These are phyloP conservation scores for Pyronema omphalodes DNA, from an alignment of 495 filamentous ascomycete genomes.

Conservation along the genomic window DNA sequence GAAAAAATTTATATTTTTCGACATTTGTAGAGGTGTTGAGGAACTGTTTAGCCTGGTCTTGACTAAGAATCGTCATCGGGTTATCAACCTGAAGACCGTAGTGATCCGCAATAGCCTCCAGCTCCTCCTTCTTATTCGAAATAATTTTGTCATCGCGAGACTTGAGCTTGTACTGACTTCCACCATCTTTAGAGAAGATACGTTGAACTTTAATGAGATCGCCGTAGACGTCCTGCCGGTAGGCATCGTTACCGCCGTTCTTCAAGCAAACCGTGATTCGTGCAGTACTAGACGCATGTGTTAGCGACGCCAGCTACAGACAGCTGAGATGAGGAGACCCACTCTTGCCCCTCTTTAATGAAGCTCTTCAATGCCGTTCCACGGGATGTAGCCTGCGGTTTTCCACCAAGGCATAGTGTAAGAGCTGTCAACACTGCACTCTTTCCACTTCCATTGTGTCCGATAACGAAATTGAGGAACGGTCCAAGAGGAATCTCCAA, in stretches of 20 bases:
- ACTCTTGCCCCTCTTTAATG: constrained; percentile 77
- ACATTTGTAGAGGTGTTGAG: constrained; percentile 60
- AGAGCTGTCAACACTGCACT: constrained; percentile 91
- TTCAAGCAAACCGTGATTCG: constrained; percentile 66
- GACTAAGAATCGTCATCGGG: constrained; percentile 91
- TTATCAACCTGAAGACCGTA: constrained; percentile 92
- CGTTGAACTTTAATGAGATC: constrained; percentile 78
- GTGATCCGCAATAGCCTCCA: constrained; percentile 88
- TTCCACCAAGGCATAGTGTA: constrained; percentile 83
- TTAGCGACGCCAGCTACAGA: neutral
- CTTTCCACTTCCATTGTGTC: constrained; percentile 97
- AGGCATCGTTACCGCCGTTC: constrained; percentile 75
- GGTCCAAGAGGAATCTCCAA: constrained; percentile 71
- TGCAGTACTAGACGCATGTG: constrained; percentile 23
- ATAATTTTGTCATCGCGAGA: constrained; percentile 47
- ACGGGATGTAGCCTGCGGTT: constrained; percentile 86
- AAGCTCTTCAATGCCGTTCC: constrained; percentile 82
- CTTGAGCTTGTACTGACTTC: constrained; percentile 76
- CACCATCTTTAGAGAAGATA: constrained; percentile 58
- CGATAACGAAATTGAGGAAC: constrained; percentile 92
- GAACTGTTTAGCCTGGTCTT: constrained; percentile 89
- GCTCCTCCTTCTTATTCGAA: constrained; percentile 64
- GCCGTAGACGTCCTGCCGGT: constrained; percentile 65
- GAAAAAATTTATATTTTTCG: constrained; percentile 92
- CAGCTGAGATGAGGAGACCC: constrained; percentile 17